Conservation (phyloP, 2,329 filamentous ascomycete genomes). For the Bimuria novae-zelandiae region DNA sequence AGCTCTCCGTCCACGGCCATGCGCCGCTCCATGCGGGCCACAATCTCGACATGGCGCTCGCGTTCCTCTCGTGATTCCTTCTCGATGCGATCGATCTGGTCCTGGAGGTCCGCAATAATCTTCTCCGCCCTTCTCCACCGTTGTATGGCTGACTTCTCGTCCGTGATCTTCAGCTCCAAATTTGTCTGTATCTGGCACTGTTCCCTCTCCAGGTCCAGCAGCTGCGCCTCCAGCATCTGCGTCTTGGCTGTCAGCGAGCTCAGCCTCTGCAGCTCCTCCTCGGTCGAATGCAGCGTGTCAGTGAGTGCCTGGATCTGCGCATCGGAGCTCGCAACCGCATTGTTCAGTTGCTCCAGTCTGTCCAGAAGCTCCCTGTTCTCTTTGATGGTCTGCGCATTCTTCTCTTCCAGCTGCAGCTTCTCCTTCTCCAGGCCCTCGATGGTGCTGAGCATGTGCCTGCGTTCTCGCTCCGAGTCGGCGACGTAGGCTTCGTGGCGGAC, state of each 20-base stretch:
- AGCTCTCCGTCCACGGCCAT: conserved; percentile 82
- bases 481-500: conserved; percentile 93
- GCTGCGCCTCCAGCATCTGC: conserved; percentile 77
- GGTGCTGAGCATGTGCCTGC: conserved; percentile 69
- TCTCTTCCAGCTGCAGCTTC: conserved; percentile 71
- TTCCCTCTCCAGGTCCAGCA: conserved; percentile 79
- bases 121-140: conserved; percentile 86
- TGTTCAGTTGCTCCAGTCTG: conserved; percentile 84
- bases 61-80: conserved; percentile 78
- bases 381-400: conserved; percentile 77
- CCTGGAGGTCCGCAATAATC: conserved; percentile 76
- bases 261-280: conserved; percentile 75
- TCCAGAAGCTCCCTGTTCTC: conserved; percentile 82
- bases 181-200: conserved; percentile 73
- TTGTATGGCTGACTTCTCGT: conserved; percentile 77
- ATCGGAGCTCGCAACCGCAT: conserved; percentile 78
- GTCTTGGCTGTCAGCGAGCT: conserved; percentile 75
- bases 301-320: conserved; percentile 77
- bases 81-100: conserved; percentile 88
- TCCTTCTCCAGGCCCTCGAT: conserved; percentile 76
- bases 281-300: conserved; percentile 74
- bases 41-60: conserved; percentile 78
- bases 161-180: conserved; percentile 69
- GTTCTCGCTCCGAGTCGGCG: conserved; percentile 86
- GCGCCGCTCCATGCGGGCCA: conserved; percentile 82